A percentile compares a stretch with the other conserved stretches of the same genome.
These are phyloP conservation scores for Cyphellophora attinorum DNA, from an alignment of 2,329 filamentous ascomycete species.

Conservation along the genomic window DNA sequence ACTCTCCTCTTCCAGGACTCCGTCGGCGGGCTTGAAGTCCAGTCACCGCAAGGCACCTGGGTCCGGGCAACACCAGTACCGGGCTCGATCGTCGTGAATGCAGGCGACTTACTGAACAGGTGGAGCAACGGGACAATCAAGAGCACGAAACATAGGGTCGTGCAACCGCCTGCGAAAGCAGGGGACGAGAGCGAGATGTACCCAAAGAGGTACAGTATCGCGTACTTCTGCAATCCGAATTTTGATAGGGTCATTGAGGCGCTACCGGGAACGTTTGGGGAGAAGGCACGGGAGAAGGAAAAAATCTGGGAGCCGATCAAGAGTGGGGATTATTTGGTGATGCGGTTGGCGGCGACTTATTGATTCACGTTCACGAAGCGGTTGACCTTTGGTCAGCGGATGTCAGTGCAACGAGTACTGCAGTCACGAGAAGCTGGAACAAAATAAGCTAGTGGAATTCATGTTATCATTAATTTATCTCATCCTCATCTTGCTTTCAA, in stretches of 20 bases:
- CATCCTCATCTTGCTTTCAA: too few relatives aligned
- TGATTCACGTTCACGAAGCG: too few relatives aligned
- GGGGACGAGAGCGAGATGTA: conserved; percentile 46
- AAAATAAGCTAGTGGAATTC: too few relatives aligned
- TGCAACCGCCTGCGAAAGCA: conserved; percentile 59
- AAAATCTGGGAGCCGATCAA: conserved; percentile 73
- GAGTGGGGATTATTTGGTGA: conserved; percentile 70
- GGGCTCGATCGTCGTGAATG: conserved; percentile 78
- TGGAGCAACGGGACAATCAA: conserved; percentile 92
- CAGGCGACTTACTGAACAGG: conserved; percentile 72
- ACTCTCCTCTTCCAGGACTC: conserved; percentile 48
- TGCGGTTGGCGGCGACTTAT: conserved; percentile 46
- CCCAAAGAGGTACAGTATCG: conserved; percentile 70
- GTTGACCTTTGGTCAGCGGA: too few relatives aligned
- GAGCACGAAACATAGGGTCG: conserved; percentile 81
- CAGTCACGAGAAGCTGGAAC: too few relatives aligned
- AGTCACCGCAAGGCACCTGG: conserved; percentile 65
- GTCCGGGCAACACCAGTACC: conserved; percentile 75
- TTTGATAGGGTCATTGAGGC: conserved; percentile 61
- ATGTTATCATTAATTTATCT: too few relatives aligned
- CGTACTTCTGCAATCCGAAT: conserved; percentile 89
- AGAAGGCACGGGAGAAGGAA: conserved; percentile 61
- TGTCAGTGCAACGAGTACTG: too few relatives aligned
- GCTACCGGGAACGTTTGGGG: conserved; percentile 65
- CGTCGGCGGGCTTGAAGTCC: conserved; percentile 50